Percentiles rank a stretch among this genome's conserved stretches.
These are phyloP conservation scores for Bipolaris bicolor DNA, from an alignment of 2,329 filamentous ascomycete species.

Conservation along the genomic window DNA sequence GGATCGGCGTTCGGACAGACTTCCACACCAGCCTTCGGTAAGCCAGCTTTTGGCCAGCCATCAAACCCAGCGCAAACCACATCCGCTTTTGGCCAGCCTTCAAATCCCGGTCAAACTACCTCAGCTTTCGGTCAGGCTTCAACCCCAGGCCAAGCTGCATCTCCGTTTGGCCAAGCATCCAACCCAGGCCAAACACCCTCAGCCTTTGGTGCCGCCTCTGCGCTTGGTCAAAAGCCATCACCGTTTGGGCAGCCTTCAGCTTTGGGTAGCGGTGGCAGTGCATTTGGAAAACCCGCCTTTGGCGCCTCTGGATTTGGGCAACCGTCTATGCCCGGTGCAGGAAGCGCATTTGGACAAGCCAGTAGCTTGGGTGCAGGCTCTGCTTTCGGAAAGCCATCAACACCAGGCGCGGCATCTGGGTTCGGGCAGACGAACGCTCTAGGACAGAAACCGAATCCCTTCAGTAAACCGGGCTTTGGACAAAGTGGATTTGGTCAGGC, in stretches of 20 bases:
- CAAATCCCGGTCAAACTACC: constrained; percentile 10
- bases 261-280: constrained; percentile 28
- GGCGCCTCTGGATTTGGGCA: constrained; percentile 49
- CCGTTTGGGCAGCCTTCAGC: constrained; percentile 42
- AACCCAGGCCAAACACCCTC: constrained; percentile 20
- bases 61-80: constrained; percentile 34
- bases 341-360: constrained; percentile 30
- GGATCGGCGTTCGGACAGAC: constrained; percentile 46
- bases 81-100: constrained; percentile 9
- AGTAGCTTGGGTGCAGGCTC: constrained; percentile 26
- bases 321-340: constrained; percentile 39
- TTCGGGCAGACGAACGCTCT: constrained; percentile 43
- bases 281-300: constrained; percentile 51
- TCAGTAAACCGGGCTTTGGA: constrained; percentile 51
- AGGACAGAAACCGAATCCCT: constrained; percentile 42
- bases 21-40: constrained; percentile 44
- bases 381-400: constrained; percentile 46
- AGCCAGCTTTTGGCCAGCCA: constrained; percentile 50
- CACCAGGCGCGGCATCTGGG: constrained; percentile 32
- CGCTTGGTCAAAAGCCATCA: constrained; percentile 28
- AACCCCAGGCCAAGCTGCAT: constrained; percentile 20
- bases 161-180: constrained; percentile 51
- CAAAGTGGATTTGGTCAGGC: constrained; percentile 53
- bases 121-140: constrained; percentile 52
- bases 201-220: constrained; percentile 52